phyloP scores from a whole-genome alignment of 1,139 yeast species.

The Zygoascus hellenicus region DNA sequence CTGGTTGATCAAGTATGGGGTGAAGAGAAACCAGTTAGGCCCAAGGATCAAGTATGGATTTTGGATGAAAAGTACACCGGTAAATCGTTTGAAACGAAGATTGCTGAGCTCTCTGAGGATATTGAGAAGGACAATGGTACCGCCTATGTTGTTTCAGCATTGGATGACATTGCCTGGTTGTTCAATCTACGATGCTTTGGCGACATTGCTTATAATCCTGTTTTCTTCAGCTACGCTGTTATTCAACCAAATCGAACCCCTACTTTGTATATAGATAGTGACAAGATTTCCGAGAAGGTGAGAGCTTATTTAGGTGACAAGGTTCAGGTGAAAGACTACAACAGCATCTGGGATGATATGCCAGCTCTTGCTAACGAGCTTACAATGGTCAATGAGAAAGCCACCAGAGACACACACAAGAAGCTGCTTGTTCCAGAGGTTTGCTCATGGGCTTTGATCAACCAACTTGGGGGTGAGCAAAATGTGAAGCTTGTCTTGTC shows the following conservation, averaged over 20 bases:
- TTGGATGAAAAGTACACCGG: constrained; percentile 39
- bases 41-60: constrained; percentile 29
- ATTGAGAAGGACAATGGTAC: constrained; percentile 40
- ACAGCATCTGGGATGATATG: constrained; percentile 32
- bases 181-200: constrained; percentile 73
- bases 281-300: constrained; percentile 47
- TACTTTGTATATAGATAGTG: constrained; percentile 64
- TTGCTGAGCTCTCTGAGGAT: constrained; percentile 42
- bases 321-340: constrained; percentile 34
- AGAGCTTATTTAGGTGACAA: constrained; percentile 25
- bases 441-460: constrained; percentile 77
- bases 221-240: constrained; percentile 75
- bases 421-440: constrained; percentile 57
- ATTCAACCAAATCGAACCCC: constrained; percentile 40
- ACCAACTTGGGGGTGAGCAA: constrained; percentile 40
- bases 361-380: constrained; percentile 36
- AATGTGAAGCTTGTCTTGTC: constrained; percentile 47
- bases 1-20: constrained; percentile 76
- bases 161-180: constrained; percentile 93
- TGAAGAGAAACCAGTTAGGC: constrained; percentile 35
- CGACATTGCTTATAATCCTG: constrained; percentile 86
- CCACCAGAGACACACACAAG: constrained; percentile 13
- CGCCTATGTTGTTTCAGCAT: constrained; percentile 57
- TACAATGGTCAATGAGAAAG: constrained; percentile 12
- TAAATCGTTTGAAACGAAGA: constrained; percentile 36